These are phyloP conservation scores for Pyrus betulifolia DNA, from an alignment of 306 rosid species.

Conservation along the genomic window DNA sequence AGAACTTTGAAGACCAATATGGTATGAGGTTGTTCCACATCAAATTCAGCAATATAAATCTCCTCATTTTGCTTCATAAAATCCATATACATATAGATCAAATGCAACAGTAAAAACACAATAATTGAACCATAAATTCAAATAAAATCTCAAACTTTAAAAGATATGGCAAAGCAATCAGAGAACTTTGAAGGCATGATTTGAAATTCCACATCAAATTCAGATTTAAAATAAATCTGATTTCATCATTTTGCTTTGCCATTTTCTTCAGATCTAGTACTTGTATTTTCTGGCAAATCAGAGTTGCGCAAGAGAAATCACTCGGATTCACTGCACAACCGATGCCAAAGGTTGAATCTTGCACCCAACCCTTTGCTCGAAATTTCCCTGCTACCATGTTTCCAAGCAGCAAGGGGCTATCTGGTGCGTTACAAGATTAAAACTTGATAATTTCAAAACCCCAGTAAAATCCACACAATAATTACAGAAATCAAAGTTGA, in stretches of 20 bases:
- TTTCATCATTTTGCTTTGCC: slow-evolving; percentile 28
- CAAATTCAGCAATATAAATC: background rate
- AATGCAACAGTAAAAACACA: background rate
- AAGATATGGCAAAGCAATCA: slow-evolving; percentile 28
- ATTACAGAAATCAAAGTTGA: background rate
- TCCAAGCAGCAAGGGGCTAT: slow-evolving; percentile 41
- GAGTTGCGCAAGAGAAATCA: slow-evolving; percentile 3
- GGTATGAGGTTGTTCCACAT: background rate
- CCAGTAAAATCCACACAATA: background rate
- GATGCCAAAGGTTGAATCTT: slow-evolving; percentile 25
- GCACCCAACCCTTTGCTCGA: slow-evolving; percentile 43
- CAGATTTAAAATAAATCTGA: slow-evolving; percentile 3
- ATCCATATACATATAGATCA: background rate
- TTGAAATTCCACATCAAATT: slow-evolving; percentile 27
- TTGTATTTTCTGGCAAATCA: slow-evolving; percentile 2
- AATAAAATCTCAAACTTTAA: background rate
- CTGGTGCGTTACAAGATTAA: slow-evolving; percentile 20
- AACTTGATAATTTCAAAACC: background rate
- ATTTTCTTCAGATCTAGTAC: background rate
- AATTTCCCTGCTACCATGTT: slow-evolving; percentile 30
- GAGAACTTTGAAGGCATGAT: slow-evolving; percentile 49
- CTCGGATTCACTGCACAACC: background rate
- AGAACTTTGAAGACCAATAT: background rate
- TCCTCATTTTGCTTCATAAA: background rate
- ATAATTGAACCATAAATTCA: background rate